Evolutionary conservation across 139 green algal species (phyloP), one percentile per base, ranked within the genome.

Genomic region (Ettlia oleoabundans): DNA sequence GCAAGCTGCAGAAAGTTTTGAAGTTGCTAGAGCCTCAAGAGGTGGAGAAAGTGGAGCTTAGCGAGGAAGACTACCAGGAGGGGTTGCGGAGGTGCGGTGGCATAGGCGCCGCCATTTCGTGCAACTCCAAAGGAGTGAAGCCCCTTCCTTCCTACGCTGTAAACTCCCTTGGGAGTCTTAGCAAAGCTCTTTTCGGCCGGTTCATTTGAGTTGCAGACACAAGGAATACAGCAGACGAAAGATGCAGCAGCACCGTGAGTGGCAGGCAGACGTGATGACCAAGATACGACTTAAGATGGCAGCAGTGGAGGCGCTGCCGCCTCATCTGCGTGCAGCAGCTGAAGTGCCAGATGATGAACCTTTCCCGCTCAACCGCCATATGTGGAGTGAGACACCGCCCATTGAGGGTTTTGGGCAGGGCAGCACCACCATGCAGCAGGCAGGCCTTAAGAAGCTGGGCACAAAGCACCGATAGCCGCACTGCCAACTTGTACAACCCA

Each of bases 231-330:
- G 72, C 53, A 72, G 80, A 2, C 43, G 42, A 6, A 89, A 85
- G 61, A 90, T 92, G 87, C n/a, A 28, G 62, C 37, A 86, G 79
- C 84, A 92, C 52, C 74, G 87, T 10, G 85, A 76, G 26, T 91
- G 86, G 84, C 85, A 90, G 76, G 68, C 66, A 24, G 85, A 92
- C 75, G 62, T 92, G 2, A 83, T 47, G 2, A 52, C 52, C 47
- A 92, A 90, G 65, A 55, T 92, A 15, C 67, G 83, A 32, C 81
- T 90, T 10, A 90, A 90, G 42, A 21, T 82, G 30, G 89, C 87
- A 6, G 89, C 89, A 19, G 53, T 91, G 10, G 82, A 69, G 18
- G 87, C 89, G 26, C 70, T 92, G 40, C 89, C 89, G 47, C 30
- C 32, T 22, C 37, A 62, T 3, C 9, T 92, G 62, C 84, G 65